Evolutionary conservation across 2,329 filamentous ascomycete species (phyloP).

Genomic region (Fusarium tupiense): DNA sequence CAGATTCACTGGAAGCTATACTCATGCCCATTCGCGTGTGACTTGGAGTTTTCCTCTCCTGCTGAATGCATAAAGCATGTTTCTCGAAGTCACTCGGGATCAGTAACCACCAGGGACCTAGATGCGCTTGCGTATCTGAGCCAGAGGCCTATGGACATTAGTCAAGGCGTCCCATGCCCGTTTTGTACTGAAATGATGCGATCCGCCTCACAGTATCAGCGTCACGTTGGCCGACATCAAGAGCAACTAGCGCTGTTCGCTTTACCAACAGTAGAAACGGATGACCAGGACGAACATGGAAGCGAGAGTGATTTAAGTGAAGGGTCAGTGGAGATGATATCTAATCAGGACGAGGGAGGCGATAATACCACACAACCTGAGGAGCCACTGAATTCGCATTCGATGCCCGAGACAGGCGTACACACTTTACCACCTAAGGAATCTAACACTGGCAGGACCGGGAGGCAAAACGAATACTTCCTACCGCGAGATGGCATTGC

Average conservation of each 20-base stretch:
- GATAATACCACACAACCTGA: background rate
- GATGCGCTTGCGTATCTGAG: background rate
- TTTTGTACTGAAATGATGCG: background rate
- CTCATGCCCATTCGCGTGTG: background rate
- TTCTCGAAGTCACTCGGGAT: background rate
- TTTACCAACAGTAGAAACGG: background rate
- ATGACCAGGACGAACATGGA: too few species aligned
- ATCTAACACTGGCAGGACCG: too few species aligned
- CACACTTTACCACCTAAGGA: background rate
- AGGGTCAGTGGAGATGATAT: too few species aligned
- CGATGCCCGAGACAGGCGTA: background rate
- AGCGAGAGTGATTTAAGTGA: too few species aligned
- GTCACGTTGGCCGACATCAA: background rate
- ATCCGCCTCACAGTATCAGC: background rate
- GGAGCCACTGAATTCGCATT: background rate
- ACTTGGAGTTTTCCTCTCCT: rapidly evolving
- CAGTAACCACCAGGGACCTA: background rate
- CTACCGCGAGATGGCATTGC: rapidly evolving
- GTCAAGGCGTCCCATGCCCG: background rate
- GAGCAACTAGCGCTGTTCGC: background rate
- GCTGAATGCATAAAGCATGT: background rate
- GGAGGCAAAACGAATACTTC: background rate
- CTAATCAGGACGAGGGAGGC: background rate
- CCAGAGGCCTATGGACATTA: background rate
- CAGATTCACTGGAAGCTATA: background rate